phyloP scores from a whole-genome alignment of 2,329 filamentous ascomycete species.

The Mycosphaerella arachidis region DNA sequence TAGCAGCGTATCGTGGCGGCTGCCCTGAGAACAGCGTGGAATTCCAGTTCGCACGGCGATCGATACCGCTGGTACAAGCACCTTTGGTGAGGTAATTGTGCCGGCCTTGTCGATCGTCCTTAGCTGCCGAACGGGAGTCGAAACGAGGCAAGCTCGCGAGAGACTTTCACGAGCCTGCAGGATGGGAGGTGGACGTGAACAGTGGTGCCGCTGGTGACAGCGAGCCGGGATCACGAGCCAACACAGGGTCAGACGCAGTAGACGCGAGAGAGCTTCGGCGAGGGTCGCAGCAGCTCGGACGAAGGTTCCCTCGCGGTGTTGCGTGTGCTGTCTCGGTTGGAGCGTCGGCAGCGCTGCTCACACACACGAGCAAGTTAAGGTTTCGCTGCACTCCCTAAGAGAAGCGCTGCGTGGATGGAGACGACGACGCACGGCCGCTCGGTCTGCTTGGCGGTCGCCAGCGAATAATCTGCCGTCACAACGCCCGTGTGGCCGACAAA shows the following conservation, averaged over 20 bases:
- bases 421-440: constrained; percentile 10
- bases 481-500: constrained; percentile 10
- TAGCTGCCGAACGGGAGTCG: constrained; percentile 27
- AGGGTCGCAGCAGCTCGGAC: constrained; percentile 4
- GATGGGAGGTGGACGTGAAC: constrained; percentile 16
- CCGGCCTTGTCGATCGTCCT: constrained; percentile 27
- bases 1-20: constrained; percentile 31
- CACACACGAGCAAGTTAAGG: constrained; percentile 12
- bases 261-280: constrained; percentile 2
- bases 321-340: constrained; percentile 12
- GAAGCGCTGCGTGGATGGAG: constrained; percentile 11
- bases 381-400: constrained; percentile 8
- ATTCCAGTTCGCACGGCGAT: constrained; percentile 21
- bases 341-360: constrained; percentile 12
- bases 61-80: constrained; percentile 30
- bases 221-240: constrained; percentile 10
- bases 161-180: constrained; percentile 23
- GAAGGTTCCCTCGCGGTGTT: constrained; percentile 1
- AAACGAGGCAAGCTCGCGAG: constrained; percentile 21
- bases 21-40: constrained; percentile 36
- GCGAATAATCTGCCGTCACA: constrained; percentile 16
- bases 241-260: constrained; percentile 4
- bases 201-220: constrained; percentile 16
- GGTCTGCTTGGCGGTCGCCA: constrained; percentile 9
- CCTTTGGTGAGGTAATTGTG: constrained; percentile 31